Base-by-base conservation (phyloP, 1,139 yeast genomes). In the Diutina catenulata region DNA sequence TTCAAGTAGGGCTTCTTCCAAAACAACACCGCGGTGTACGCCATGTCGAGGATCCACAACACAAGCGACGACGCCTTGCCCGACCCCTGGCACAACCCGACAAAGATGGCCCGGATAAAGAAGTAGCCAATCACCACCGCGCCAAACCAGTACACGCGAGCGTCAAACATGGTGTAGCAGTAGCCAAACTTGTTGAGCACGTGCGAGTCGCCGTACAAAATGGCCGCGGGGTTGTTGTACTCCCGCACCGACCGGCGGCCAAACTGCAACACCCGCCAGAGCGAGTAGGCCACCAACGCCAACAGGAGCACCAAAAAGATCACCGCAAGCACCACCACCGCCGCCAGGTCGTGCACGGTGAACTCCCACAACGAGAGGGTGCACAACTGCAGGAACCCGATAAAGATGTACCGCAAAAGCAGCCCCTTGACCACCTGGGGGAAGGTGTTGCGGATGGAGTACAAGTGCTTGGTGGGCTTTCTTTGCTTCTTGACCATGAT, bases 161-260 rank as follows among this genome's bases (percentile, higher is more conserved):
- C 91, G 46, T 70, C 71, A 52, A 79, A 80, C 86, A 80, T 80
- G n/a, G 91, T 80, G 56, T 81, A 82, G 49, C 82, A 73, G 56
- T 77, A 81, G 1, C 93, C 93, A 51, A 74, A 81, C 51, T 77
- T 78, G 57, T 75, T 68, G 50, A 81, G 67, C 33, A 81, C 64
- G 33, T 60, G 63, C 36, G 73, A 62, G 47, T 81, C 80, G 46
- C 93, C 91, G 50, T 81, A 82, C 37, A 82, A 61, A 39, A 79
- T 56, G 24, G 88, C 88, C 27, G 93, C 93, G 0, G 94, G 87
- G 50, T 81, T 81, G 38, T 73, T 70, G 51, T 67, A 77, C 38
- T 64, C 53, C 35, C 49, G 47, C 37, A 74, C 59, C 0, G 93
- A 81, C 41, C 53, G 54, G 37, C 55, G 62, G 21, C 86, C 94